phyloP scores from a whole-genome alignment of 768 basidiomycete genomes.

The Leucosporidium scottii region DNA sequence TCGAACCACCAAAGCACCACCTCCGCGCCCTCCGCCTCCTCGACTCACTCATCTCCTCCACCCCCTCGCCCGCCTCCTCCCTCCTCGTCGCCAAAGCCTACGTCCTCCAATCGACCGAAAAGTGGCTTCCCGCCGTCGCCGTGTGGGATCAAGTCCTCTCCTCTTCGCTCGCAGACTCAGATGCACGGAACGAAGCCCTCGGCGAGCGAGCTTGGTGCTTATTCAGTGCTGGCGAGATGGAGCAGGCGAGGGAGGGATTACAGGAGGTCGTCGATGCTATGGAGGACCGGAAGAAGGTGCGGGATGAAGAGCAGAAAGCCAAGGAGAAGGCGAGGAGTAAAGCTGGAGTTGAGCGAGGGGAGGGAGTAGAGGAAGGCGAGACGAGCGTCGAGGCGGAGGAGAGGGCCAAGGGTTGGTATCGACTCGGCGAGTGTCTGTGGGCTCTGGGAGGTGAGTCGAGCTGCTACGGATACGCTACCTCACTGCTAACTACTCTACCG shows the following conservation, averaged over 20 bases:
- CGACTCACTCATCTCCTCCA: conserved; percentile 55
- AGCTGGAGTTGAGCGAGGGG: conserved; percentile 44
- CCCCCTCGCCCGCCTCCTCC: background rate
- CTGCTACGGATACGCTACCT: too few relatives aligned
- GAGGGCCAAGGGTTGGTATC: conserved; percentile 73
- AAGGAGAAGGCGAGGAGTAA: conserved; percentile 26
- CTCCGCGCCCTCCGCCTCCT: conserved; percentile 65
- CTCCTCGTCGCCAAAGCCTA: conserved; percentile 70
- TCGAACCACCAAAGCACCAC: conserved; percentile 86
- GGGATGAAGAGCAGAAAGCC: conserved; percentile 29
- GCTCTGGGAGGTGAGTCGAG: conserved; percentile 59
- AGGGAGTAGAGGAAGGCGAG: conserved; percentile 51
- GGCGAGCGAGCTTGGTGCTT: conserved; percentile 85
- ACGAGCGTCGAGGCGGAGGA: conserved; percentile 53
- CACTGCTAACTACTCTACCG: too few relatives aligned
- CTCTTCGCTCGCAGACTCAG: conserved; percentile 44
- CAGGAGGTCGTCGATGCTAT: conserved; percentile 16
- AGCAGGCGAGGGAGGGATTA: conserved; percentile 38
- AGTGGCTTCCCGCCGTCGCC: conserved; percentile 62
- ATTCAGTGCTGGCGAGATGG: conserved; percentile 47
- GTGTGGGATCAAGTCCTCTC: conserved; percentile 58
- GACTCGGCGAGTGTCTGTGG: conserved; percentile 72
- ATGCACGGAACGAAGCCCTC: conserved; percentile 51
- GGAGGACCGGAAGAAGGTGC: conserved; percentile 13
- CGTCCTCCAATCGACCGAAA: conserved; percentile 56